Percentiles rank a stretch among this genome's conserved stretches.
Evolutionary conservation across 148 eudicot species (phyloP).

Genomic region (Camellia lanceoleosa): DNA sequence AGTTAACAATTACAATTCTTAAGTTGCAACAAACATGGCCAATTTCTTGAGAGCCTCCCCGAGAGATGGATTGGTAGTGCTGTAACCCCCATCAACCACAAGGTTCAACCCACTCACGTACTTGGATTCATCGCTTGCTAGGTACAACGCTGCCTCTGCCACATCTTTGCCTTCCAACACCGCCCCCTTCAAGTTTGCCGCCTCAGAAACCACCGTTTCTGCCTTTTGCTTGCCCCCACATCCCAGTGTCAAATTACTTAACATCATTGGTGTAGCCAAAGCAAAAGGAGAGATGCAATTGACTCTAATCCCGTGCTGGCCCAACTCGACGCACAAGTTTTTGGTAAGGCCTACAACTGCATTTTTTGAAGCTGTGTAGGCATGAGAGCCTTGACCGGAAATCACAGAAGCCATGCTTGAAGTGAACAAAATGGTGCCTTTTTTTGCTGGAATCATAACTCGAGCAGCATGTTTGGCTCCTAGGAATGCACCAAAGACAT

Average conservation of each 20-base stretch:
- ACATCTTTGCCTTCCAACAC: constrained; percentile 8
- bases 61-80: constrained; percentile 2
- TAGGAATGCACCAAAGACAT: constrained; percentile 19
- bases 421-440: constrained; percentile 18
- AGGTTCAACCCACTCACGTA: constrained; percentile 18
- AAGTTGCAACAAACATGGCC: no score
- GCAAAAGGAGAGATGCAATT: constrained; percentile 37
- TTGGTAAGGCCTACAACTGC: constrained; percentile 4
- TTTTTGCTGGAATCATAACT: constrained; percentile 15
- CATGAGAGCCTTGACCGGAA: neutral
- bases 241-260: neutral
- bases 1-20: no score
- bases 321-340: constrained; percentile 29
- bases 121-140: constrained; percentile 18
- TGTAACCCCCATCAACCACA: constrained; percentile 24
- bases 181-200: constrained; percentile 26
- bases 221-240: neutral
- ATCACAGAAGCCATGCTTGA: neutral
- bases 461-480: constrained; percentile 26
- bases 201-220: neutral
- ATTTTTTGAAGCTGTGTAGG: constrained; percentile 3
- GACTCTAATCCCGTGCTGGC: constrained; percentile 39
- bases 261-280: constrained; percentile 25
- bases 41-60: neutral
- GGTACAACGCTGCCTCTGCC: neutral